Evolutionary conservation across 1,139 yeast genomes (phyloP), one percentile per base, ranked within the genome.

Genomic region (Yamadazyma membranifaciens): DNA sequence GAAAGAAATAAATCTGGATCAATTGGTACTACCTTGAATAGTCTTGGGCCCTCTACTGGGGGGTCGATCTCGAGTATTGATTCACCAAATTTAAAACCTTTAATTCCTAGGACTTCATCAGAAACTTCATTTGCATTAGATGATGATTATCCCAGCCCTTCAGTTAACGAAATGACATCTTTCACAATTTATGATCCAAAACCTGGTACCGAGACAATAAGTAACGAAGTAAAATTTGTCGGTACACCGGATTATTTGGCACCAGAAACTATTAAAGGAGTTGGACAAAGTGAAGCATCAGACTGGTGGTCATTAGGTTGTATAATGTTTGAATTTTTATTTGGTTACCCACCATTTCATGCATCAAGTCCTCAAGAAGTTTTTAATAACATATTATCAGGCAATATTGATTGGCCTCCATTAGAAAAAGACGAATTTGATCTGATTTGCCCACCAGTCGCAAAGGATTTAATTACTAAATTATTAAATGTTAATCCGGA

Each of bases 271-370:
- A 88, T 94, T 47, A 71, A 78, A 36, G 98, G 98, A 26, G 73
- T 75, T 6, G 87, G 88, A 0, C 97, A 92, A 59, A 88, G 83
- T 47, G 92, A 83, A 51, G 78, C 84, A 34, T 83, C 95, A 30
- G 99, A 94, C 67, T 94, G 98, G 98, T 94, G 98, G 98, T 87
- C 98, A 1, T 78, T 91, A 34, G 99, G 99, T 0, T 92, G 98
- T 60, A 89, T 94, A 13, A 65, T 91, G 45, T 94, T 92, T 68
- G 99, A 94, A 59, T 85, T 92, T 58, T 59, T 88, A 33, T 87
- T 84, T 58, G 98, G 98, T 0, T 87, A 82, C 56, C 97, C 98
- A 0, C 99, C 99, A 2, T 94, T 94, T 60, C 95, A 88, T 60
- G 95, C 87, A 1, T 69, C 72, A 6, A 74, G 91, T 1, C 95